Conservation (phyloP, 1,139 yeast genomes). For the Yamadazyma aaseri region DNA sequence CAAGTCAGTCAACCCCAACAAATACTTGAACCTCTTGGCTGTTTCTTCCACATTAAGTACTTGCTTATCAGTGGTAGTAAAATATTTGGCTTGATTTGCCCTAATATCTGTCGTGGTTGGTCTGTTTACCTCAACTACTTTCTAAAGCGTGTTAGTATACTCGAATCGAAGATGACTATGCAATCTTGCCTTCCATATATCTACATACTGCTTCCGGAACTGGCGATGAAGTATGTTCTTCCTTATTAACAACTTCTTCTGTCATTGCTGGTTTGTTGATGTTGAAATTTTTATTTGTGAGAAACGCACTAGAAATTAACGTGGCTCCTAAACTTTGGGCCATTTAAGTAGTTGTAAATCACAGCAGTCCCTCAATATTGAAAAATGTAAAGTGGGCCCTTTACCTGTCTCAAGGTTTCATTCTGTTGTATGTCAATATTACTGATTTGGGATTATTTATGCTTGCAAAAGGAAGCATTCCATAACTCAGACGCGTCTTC, state of each 20-base stretch:
- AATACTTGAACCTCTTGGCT: constrained; percentile 60
- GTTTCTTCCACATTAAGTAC: constrained; percentile 53
- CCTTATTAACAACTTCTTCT: constrained; percentile 3
- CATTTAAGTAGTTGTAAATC: too few relatives aligned
- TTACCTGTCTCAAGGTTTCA: too few relatives aligned
- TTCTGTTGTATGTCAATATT: too few relatives aligned
- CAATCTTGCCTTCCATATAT: too few relatives aligned
- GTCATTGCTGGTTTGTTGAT: too few relatives aligned
- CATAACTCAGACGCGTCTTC: too few relatives aligned
- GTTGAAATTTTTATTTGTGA: constrained; percentile 3
- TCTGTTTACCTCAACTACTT: not conserved
- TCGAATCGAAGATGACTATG: not conserved
- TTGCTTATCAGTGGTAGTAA: constrained; percentile 48
- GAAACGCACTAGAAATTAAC: too few relatives aligned
- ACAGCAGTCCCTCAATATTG: too few relatives aligned
- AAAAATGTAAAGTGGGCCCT: too few relatives aligned
- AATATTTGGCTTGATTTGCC: constrained; percentile 31
- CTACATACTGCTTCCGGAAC: constrained; percentile 2
- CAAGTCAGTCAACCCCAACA: constrained; percentile 63
- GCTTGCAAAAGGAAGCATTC: too few relatives aligned
- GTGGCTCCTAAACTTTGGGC: too few relatives aligned
- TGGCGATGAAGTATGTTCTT: not conserved
- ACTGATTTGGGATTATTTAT: too few relatives aligned
- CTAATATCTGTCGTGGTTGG: constrained; percentile 17
- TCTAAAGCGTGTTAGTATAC: constrained; percentile 1